phyloP scores from a whole-genome alignment of 495 filamentous ascomycete species.

The Tuber indicum region DNA sequence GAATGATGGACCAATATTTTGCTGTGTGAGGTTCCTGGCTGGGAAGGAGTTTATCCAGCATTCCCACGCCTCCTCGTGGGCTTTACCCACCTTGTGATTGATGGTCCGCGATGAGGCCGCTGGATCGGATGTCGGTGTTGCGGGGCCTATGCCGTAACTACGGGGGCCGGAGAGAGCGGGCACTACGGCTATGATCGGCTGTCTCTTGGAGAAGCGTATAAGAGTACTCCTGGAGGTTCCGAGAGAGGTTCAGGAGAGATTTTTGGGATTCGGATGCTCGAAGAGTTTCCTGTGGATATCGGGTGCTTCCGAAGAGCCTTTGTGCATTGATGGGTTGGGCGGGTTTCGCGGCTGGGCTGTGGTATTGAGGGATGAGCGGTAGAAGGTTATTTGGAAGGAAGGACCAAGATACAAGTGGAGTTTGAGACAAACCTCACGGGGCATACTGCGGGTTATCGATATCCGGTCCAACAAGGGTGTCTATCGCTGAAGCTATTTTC shows the following conservation, averaged over 20 bases:
- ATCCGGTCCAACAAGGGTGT: neutral
- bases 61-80: neutral
- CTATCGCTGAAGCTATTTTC: neutral
- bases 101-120: neutral
- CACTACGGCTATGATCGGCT: neutral
- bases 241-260: neutral
- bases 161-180: neutral
- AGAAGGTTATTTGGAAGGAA: neutral
- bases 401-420: neutral
- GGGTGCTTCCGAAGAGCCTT: neutral
- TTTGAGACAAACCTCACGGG: neutral
- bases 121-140: neutral
- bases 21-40: too few relatives aligned
- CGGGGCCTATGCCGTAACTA: neutral
- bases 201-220: neutral
- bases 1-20: too few relatives aligned
- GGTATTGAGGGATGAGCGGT: neutral
- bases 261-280: neutral
- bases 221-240: neutral
- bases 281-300: neutral
- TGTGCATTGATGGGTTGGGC: neutral
- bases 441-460: neutral
- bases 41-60: neutral
- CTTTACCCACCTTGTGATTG: too few relatives aligned
- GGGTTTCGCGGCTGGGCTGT: neutral